Evolutionary conservation across 768 basidiomycete species (phyloP), one percentile per base, ranked within the genome.

Genomic region (Auriscalpium vulgare): DNA sequence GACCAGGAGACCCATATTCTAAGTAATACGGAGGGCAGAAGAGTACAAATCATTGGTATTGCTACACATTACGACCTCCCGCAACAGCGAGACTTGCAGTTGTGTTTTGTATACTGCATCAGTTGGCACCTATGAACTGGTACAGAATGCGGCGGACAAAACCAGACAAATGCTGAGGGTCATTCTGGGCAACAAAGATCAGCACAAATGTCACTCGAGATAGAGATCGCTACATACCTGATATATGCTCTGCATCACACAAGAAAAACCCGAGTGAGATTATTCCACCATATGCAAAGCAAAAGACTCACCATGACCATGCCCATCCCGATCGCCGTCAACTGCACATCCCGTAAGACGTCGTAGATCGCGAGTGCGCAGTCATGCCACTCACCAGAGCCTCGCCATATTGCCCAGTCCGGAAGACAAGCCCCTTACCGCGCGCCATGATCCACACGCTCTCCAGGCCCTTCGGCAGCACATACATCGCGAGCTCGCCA

Each of bases 401-500:
- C 65, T 85, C 87, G 0, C 88, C 89, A 71, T 78, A 82, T 50
- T 81, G 79, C 9, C 85, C 87, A 36, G 84, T 84, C 60, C 76
- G 75, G 58, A 84, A 82, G 47, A 94, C 87, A 71, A 81, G 82
- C 1, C 88, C 87, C 58, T 84, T 81, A 13, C 88, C 87, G 23
- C 88, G 71, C 9, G 85, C 81, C 66, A 84, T 82, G 0, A 85
- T 76, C 94, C 93, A 97, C n/a, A 82, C 81, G 53, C 90, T 91
- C 74, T 98, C 94, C 37, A 98, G 68, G 0, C 82, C 91, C 68
- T 93, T 91, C 4, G 95, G 95, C 23, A 97, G 71, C 1, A 85
- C 87, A 66, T 88, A 93, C 92, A 93, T 91, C 58, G 94, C 92
- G 60, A 97, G 73, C 71, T 98, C 95, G 1, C 82, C 88, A 5